Evolutionary conservation across 306 rosid species (phyloP).

Genomic region (Adenanthera pavonina): DNA sequence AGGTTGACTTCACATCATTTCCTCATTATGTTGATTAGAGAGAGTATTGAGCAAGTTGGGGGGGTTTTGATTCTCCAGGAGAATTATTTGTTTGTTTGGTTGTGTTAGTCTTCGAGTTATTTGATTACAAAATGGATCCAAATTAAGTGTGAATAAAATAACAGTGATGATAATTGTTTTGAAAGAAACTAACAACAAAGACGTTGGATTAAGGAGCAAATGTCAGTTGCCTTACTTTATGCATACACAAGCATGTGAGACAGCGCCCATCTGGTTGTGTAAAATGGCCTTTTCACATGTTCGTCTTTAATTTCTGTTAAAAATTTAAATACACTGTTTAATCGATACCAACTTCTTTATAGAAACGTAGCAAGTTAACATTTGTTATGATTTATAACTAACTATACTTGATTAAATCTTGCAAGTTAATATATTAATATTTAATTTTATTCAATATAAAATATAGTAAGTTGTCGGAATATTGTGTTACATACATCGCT

Average conservation of each 20-base stretch:
- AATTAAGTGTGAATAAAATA: neutral
- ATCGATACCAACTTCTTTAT: neutral
- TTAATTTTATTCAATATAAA: too few species aligned
- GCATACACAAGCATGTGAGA: slow-evolving; percentile 66
- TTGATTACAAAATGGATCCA: neutral
- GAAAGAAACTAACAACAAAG: slow-evolving; percentile 33
- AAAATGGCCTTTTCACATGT: slow-evolving; percentile 17
- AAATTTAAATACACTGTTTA: too few species aligned
- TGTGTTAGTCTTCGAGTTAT: neutral
- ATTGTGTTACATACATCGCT: too few species aligned
- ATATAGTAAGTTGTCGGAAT: too few species aligned
- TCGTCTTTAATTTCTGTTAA: neutral
- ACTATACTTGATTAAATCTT: too few species aligned
- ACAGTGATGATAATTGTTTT: slow-evolving; percentile 23
- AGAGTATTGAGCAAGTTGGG: neutral
- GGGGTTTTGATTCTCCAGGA: neutral
- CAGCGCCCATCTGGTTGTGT: slow-evolving; percentile 35
- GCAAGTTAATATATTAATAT: too few species aligned
- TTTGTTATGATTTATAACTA: neutral
- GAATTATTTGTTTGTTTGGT: neutral
- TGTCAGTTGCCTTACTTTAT: slow-evolving; percentile 61
- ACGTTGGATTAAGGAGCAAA: slow-evolving; percentile 46
- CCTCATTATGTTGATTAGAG: slow-evolving; percentile 5
- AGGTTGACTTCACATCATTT: slow-evolving; percentile 33
- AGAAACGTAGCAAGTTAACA: neutral